Base-by-base conservation (phyloP, 306 rosid species). In the Sesbania bispinosa region DNA sequence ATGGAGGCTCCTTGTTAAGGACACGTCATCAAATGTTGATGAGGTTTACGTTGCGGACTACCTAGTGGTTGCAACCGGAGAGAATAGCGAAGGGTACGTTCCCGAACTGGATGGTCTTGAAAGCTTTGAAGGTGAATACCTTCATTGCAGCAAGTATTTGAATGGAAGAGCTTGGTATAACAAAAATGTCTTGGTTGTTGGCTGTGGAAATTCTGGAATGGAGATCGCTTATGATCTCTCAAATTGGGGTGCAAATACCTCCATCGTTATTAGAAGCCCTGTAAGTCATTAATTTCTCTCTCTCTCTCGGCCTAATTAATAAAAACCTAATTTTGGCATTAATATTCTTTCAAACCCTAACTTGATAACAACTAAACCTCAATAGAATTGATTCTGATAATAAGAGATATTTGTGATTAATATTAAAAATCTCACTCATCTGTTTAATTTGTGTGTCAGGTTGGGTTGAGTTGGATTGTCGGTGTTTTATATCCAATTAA, bases 191-290 rank as follows among this genome's bases (percentile, higher is more conserved):
- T 71, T 87, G 85, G 93, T 87, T 13, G 87, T 89, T 41, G 96
- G 96, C 2, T 72, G 81, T 51, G 90, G 96, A 0, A 89, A 89
- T 74, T 89, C 96, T 1, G 96, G 96, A 1, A 81, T 87, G 93
- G 96, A 90, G 73, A 87, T 90, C 26, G 81, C 89, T 36, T 85
- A 80, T 71, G 96, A 90, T 79, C 71, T 90, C 51, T 16, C 84
- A 2, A 84, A 72, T 51, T 80, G 73, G 82, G 83, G 83, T 53
- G 96, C 89, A n/a, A 69, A 80, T 23, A 80, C 91, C 21, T 87
- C 91, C n/a, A 63, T 90, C 2, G 87, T 83, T 1, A 73, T 77
- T 14, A 82, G 89, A 14, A 62, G 77, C 6, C 84, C 89, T 32
- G 92, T 89, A 71, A 45, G 21, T 4, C 38, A 2, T 26, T 38